phyloP scores from a whole-genome alignment of 257 asterid species.

The Solanum acaule region DNA sequence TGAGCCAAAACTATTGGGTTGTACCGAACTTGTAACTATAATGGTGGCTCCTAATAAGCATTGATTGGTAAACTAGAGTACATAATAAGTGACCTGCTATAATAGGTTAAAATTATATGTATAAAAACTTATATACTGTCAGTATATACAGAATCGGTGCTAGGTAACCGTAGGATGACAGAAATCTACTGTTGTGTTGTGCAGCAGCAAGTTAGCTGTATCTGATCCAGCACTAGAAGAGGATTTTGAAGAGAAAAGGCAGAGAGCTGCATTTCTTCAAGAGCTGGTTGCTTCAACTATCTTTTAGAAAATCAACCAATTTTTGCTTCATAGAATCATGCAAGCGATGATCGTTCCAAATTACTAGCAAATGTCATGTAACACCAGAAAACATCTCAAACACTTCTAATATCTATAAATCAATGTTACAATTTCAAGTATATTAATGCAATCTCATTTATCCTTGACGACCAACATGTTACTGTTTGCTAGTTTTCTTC shows the following conservation, averaged over 20 bases:
- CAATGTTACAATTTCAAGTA: background rate
- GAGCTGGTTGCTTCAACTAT: constrained; percentile 6
- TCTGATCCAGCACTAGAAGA: background rate
- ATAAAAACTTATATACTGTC: background rate
- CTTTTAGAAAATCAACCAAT: background rate
- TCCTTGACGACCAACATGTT: background rate
- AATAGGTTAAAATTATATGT: background rate
- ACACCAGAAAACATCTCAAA: background rate
- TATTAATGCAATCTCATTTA: background rate
- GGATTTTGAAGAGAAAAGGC: constrained; percentile 1
- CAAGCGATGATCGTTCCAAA: background rate
- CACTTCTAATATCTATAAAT: background rate
- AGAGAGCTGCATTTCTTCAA: constrained; percentile 1
- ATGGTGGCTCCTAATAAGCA: background rate
- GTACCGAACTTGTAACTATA: background rate
- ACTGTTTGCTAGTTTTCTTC: background rate
- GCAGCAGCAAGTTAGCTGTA: background rate
- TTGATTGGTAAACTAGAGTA: background rate
- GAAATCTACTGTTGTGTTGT: background rate
- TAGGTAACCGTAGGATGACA: background rate
- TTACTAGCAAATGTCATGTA: background rate
- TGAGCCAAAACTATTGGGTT: background rate
- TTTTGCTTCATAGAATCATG: background rate
- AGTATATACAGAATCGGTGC: background rate
- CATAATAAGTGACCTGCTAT: background rate